Conservation (phyloP, 129 eudicot genomes). For the Dittrichia graveolens region DNA sequence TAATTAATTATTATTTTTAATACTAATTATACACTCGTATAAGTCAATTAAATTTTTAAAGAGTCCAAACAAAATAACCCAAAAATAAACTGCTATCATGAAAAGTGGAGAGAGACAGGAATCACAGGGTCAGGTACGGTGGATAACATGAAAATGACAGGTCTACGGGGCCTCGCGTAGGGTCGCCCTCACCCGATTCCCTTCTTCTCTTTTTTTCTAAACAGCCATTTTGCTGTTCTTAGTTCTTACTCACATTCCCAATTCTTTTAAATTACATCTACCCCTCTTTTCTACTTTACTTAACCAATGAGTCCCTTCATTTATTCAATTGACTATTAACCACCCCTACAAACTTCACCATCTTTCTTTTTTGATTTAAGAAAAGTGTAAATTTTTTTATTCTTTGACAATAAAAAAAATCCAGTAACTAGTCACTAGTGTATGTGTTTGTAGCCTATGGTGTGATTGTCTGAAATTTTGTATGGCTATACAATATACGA, state of each 20-base stretch:
- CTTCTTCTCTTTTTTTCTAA: conserved; percentile 21
- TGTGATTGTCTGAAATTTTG: too few species aligned
- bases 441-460: too few species aligned
- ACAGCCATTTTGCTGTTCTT: conserved; percentile 35
- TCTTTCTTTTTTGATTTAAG: neutral
- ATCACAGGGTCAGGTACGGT: conserved; percentile 29
- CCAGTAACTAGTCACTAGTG: too few species aligned
- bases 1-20: too few species aligned
- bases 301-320: neutral
- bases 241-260: neutral
- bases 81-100: too few species aligned
- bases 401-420: too few species aligned
- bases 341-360: conserved; percentile 13
- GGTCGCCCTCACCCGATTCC: conserved; percentile 36
- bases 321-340: neutral
- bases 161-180: conserved; percentile 32
- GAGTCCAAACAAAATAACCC: too few species aligned
- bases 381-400: too few species aligned
- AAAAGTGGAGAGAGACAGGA: conserved; percentile 24
- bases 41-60: too few species aligned
- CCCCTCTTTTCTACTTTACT: neutral
- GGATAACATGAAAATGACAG: conserved; percentile 26
- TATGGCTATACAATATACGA: too few species aligned
- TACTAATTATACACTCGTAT: too few species aligned
- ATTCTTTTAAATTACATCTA: neutral